Percentiles rank a stretch among this genome's conserved stretches.
Evolutionary conservation across 2,329 filamentous ascomycete genomes (phyloP).

Genomic region (Cladophialophora exuberans): DNA sequence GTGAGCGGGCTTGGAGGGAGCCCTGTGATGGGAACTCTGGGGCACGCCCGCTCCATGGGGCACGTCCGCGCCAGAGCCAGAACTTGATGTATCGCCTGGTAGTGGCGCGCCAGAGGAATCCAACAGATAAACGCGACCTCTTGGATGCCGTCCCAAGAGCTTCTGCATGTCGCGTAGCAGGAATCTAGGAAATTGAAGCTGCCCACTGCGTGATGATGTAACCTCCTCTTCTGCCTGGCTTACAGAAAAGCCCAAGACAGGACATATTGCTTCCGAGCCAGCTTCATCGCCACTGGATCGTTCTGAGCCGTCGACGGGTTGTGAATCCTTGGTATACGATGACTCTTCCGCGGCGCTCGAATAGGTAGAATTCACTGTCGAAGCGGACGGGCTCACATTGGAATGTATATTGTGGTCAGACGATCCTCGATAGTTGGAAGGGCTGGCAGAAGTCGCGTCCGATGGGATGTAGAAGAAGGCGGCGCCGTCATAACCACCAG

Average conservation of each 20-base stretch:
- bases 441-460: slow-evolving; percentile 6
- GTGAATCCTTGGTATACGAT: neutral
- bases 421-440: slow-evolving; percentile 1
- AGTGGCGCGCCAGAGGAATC: neutral
- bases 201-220: neutral
- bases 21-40: too few species aligned
- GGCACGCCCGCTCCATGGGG: too few species aligned
- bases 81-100: slow-evolving; percentile 3
- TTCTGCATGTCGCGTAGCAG: neutral
- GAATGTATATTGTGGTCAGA: neutral
- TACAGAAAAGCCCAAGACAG: neutral
- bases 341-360: neutral
- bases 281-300: neutral
- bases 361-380: neutral
- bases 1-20: neutral
- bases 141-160: neutral
- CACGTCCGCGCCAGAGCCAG: neutral
- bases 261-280: neutral
- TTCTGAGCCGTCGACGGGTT: neutral
- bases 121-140: neutral
- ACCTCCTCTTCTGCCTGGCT: neutral
- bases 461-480: slow-evolving; percentile 35
- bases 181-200: slow-evolving; percentile 1
- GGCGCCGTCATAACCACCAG: slow-evolving; percentile 45
- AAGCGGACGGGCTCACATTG: neutral